Conservation (phyloP, 1,284 basidiomycete species). For the Leccinum laetum region DNA sequence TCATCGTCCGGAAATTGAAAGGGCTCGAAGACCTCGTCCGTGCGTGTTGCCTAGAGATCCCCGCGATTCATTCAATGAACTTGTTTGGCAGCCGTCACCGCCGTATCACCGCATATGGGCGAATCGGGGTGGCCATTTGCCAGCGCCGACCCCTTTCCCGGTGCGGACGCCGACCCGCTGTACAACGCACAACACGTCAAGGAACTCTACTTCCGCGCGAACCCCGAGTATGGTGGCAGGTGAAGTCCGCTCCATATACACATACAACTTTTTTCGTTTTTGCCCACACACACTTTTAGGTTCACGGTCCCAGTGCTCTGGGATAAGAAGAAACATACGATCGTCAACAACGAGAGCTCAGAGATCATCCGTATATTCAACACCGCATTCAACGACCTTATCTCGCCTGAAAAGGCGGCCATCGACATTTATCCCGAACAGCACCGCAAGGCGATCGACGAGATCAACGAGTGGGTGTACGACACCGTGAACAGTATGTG, state of each 20-base stretch:
- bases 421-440: slow-evolving; percentile 81
- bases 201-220: slow-evolving; percentile 83
- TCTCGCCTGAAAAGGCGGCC: slow-evolving; percentile 64
- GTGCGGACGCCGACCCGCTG: slow-evolving; percentile 71
- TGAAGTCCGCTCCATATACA: slow-evolving; percentile 20
- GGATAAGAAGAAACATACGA: slow-evolving; percentile 89
- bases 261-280: too few species aligned
- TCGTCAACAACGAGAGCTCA: slow-evolving; percentile 95
- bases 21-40: slow-evolving; percentile 30
- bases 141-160: slow-evolving; percentile 66
- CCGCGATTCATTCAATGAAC: background rate
- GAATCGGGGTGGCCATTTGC: slow-evolving; percentile 89
- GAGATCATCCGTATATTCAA: slow-evolving; percentile 97
- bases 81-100: slow-evolving; percentile 54
- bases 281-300: slow-evolving; percentile 32
- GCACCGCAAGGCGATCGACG: slow-evolving; percentile 80
- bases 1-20: slow-evolving; percentile 86
- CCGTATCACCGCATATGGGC: slow-evolving; percentile 89
- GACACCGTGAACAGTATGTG: slow-evolving; percentile 72
- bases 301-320: slow-evolving; percentile 95
- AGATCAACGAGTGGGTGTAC: slow-evolving; percentile 88
- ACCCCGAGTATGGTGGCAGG: slow-evolving; percentile 72
- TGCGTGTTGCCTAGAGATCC: slow-evolving; percentile 37
- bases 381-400: slow-evolving; percentile 73
- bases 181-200: slow-evolving; percentile 71